Evolutionary conservation across 2,329 filamentous ascomycete species (phyloP).

Genomic region (Colletotrichum chrysophilum): DNA sequence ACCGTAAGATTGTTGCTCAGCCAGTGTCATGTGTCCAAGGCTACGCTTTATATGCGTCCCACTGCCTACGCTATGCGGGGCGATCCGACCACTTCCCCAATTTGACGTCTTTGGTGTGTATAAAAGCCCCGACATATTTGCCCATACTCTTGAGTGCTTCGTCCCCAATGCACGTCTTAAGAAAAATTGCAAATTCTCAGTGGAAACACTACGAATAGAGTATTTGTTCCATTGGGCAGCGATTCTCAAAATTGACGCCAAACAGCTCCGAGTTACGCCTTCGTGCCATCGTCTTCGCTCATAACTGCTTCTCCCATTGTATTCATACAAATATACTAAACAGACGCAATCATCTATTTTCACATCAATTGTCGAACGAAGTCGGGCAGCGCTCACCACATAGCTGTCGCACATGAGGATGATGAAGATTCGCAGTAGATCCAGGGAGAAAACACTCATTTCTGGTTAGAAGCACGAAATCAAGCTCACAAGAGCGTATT

Average conservation of each 20-base stretch:
- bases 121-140: background rate
- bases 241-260: background rate
- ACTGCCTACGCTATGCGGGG: accelerated
- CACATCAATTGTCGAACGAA: accelerated
- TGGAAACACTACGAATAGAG: background rate
- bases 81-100: accelerated
- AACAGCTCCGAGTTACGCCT: accelerated
- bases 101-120: background rate
- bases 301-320: background rate
- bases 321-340: background rate
- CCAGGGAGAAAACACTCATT: too few species aligned
- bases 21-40: background rate
- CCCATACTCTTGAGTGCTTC: background rate
- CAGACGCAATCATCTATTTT: background rate
- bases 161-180: accelerated
- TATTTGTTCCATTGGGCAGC: background rate
- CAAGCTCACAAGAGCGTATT: background rate
- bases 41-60: background rate
- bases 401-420: accelerated
- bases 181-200: too few species aligned
- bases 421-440: background rate
- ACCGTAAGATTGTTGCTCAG: background rate
- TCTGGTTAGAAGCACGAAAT: background rate
- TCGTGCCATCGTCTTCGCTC: accelerated
- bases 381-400: background rate